Evolutionary conservation across 2,329 filamentous ascomycete species (phyloP).

Genomic region (Alternaria panax): DNA sequence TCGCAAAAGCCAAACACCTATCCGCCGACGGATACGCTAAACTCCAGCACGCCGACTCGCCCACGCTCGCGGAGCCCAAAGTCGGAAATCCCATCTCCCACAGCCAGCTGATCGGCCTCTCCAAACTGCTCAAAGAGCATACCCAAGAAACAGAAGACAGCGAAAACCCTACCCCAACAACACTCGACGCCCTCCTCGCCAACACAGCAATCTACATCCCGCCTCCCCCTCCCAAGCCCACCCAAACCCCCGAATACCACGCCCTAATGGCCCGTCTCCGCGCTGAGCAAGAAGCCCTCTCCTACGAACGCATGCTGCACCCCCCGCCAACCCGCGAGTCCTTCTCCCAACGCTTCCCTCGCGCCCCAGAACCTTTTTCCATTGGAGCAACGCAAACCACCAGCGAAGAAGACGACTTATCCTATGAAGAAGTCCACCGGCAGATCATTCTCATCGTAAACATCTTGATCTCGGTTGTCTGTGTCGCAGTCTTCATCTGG

Average conservation of each 20-base stretch:
- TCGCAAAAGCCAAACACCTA: constrained; percentile 51
- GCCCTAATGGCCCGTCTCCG: constrained; percentile 86
- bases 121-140: constrained; percentile 59
- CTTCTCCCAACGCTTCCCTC: constrained; percentile 66
- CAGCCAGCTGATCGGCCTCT: constrained; percentile 70
- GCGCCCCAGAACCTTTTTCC: constrained; percentile 60
- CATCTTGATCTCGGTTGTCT: constrained; percentile 84
- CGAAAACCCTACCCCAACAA: constrained; percentile 33
- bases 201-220: constrained; percentile 76
- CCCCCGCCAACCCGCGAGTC: constrained; percentile 64
- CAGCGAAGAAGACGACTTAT: constrained; percentile 66
- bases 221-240: constrained; percentile 75
- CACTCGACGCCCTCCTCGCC: constrained; percentile 73
- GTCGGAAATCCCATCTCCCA: constrained; percentile 76
- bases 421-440: constrained; percentile 77
- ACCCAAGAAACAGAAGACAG: constrained; percentile 59
- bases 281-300: constrained; percentile 78
- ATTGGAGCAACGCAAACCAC: constrained; percentile 45
- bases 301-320: constrained; percentile 82
- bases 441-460: constrained; percentile 88
- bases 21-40: constrained; percentile 28
- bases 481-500: constrained; percentile 80
- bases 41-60: constrained; percentile 51
- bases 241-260: constrained; percentile 80
- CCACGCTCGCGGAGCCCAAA: constrained; percentile 58